phyloP scores from a whole-genome alignment of 2,329 filamentous ascomycete genomes.

The Xylaria arbuscula region DNA sequence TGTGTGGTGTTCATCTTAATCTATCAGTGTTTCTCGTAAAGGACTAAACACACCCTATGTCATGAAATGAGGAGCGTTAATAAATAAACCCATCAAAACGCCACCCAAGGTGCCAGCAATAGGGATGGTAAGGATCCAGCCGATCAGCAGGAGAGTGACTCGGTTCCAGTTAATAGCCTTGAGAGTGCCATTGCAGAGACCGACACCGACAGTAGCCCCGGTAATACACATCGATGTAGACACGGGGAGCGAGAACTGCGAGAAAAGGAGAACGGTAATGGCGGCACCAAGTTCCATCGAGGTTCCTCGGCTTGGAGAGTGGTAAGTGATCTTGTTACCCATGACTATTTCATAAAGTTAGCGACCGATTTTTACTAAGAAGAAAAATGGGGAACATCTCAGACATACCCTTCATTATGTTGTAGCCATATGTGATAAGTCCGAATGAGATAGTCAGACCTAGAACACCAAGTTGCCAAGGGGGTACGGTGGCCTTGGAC shows the following conservation, averaged over 20 bases:
- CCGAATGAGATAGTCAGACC: conserved; percentile 72
- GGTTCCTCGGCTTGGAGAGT: conserved; percentile 56
- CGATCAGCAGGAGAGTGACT: conserved; percentile 73
- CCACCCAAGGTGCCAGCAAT: conserved; percentile 68
- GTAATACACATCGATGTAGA: conserved; percentile 85
- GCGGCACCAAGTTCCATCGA: conserved; percentile 86
- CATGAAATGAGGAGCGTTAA: conserved; percentile 70
- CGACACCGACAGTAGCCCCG: conserved; percentile 80
- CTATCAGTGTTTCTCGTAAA: conserved; percentile 9
- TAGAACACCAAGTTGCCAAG: conserved; percentile 82
- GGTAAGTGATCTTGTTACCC: conserved; percentile 68
- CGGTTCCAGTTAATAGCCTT: conserved; percentile 82
- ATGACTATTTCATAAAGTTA: conserved; percentile 58
- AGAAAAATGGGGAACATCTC: neutral
- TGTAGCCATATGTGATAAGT: conserved; percentile 81
- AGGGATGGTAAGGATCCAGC: conserved; percentile 75
- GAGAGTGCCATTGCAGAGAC: conserved; percentile 77
- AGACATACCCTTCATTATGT: conserved; percentile 80
- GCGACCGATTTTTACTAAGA: conserved; percentile 25
- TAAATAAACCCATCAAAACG: conserved; percentile 59
- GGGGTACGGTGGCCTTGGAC: conserved; percentile 72
- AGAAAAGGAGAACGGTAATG: conserved; percentile 80
- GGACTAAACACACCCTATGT: conserved; percentile 8
- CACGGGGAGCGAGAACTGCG: conserved; percentile 78
- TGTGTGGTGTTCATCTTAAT: conserved; percentile 6